Conservation (phyloP, 1,284 basidiomycete genomes). For the Afroboletus lepidellus region DNA sequence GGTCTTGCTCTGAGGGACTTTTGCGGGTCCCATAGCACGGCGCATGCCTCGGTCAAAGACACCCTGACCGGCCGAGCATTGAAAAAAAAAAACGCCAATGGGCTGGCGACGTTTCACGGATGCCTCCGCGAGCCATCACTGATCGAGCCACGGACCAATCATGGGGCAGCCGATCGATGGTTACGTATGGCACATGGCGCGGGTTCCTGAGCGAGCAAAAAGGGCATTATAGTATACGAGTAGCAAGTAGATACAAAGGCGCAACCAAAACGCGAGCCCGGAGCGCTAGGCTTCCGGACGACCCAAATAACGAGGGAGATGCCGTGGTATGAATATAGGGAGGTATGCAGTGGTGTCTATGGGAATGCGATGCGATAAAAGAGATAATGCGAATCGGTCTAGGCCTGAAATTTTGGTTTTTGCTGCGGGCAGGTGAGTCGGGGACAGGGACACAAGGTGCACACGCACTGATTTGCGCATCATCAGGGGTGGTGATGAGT, state of each 20-base stretch:
- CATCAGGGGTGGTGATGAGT: conserved; percentile 48
- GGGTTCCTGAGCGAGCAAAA: background rate
- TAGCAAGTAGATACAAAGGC: conserved; percentile 28
- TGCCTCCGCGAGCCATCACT: too few relatives aligned
- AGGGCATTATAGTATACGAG: conserved; percentile 28
- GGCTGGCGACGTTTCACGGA: too few relatives aligned
- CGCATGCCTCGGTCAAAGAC: too few relatives aligned
- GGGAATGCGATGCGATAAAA: conserved; percentile 28
- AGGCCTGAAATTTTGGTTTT: conserved; percentile 36
- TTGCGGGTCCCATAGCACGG: too few relatives aligned
- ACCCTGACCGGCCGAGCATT: too few relatives aligned
- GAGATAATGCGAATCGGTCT: background rate
- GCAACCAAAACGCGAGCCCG: conserved; percentile 1
- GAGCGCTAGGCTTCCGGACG: conserved; percentile 20
- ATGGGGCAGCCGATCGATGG: too few relatives aligned
- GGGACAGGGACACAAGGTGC: background rate
- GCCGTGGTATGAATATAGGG: conserved; percentile 37
- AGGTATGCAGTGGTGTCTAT: conserved; percentile 37
- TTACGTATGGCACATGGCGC: background rate
- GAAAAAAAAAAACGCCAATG: too few relatives aligned
- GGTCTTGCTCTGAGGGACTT: too few relatives aligned
- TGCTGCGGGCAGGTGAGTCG: conserved; percentile 13
- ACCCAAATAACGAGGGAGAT: conserved; percentile 25
- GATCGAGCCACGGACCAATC: background rate
- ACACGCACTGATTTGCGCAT: conserved; percentile 51